Evolutionary conservation across 768 basidiomycete species (phyloP).

Genomic region (Neoboletus brunneissimus): DNA sequence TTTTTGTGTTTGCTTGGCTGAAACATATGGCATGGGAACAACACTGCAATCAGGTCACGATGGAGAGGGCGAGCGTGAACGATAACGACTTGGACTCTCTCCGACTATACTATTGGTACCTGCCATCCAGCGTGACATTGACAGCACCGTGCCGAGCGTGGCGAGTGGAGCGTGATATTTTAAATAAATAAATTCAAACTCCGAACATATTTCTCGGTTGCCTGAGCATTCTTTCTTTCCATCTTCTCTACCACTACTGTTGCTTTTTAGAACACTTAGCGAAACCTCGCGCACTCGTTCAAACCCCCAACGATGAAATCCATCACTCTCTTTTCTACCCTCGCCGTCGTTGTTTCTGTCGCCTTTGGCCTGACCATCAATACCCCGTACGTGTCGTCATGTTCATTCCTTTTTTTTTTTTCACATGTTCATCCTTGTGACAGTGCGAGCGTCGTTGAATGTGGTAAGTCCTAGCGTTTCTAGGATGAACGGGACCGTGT

Average conservation of each 20-base stretch:
- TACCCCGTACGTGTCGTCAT: slow-evolving; percentile 54
- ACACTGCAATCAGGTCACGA: not conserved
- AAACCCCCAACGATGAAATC: slow-evolving; percentile 37
- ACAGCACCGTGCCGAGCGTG: too few species aligned
- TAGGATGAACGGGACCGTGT: not conserved
- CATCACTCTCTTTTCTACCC: slow-evolving; percentile 27
- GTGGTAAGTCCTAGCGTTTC: slow-evolving; percentile 41
- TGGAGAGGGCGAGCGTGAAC: not conserved
- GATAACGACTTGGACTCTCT: not conserved
- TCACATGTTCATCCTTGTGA: not conserved
- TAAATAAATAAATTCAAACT: slow-evolving; percentile 26
- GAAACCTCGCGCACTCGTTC: slow-evolving; percentile 21
- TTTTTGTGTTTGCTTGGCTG: not conserved
- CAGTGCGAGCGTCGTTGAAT: slow-evolving; percentile 44
- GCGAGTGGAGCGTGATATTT: not conserved
- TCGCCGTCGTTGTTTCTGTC: slow-evolving; percentile 34
- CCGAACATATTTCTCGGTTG: slow-evolving; percentile 19
- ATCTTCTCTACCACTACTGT: slow-evolving; percentile 1
- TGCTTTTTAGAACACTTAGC: not conserved
- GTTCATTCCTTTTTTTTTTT: slow-evolving; percentile 1
- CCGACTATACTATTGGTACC: too few species aligned
- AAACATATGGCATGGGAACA: not conserved
- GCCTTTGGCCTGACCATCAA: slow-evolving; percentile 54
- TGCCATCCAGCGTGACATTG: not conserved
- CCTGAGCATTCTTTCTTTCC: not conserved